Evolutionary conservation across 305 asterid genomes (phyloP).

Genomic region (Fraxinus sp.): DNA sequence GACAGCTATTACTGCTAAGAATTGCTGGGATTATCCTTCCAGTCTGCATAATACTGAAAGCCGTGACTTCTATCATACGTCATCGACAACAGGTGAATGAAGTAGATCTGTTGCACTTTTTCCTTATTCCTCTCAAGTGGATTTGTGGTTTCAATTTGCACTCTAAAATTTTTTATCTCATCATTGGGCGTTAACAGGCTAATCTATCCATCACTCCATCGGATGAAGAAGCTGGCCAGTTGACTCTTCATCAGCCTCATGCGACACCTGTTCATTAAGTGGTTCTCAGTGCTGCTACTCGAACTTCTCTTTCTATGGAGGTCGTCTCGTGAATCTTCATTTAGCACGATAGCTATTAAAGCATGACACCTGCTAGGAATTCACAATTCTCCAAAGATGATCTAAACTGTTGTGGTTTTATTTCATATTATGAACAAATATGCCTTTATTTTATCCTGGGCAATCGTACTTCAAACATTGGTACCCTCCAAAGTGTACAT

Average conservation of each 20-base stretch:
- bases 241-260: conserved; percentile 32
- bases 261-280: conserved; percentile 29
- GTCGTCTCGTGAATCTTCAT: background rate
- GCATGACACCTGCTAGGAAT: background rate
- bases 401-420: background rate
- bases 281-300: background rate
- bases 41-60: conserved; percentile 72
- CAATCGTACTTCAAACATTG: background rate
- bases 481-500: conserved; percentile 6
- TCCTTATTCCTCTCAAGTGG: background rate
- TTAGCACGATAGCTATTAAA: background rate
- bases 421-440: background rate
- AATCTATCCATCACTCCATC: conserved; percentile 31
- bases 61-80: conserved; percentile 57
- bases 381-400: background rate
- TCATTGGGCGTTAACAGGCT: conserved; percentile 38
- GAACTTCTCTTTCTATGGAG: background rate
- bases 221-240: conserved; percentile 51
- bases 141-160: background rate
- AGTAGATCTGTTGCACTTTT: background rate
- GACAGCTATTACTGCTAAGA: conserved; percentile 68
- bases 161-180: background rate
- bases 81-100: conserved; percentile 51
- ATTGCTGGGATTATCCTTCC: conserved; percentile 73
- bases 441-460: background rate